These are phyloP conservation scores for Carex arenaria DNA, from an alignment of 202 grass and related monocot genomes.

Conservation along the genomic window DNA sequence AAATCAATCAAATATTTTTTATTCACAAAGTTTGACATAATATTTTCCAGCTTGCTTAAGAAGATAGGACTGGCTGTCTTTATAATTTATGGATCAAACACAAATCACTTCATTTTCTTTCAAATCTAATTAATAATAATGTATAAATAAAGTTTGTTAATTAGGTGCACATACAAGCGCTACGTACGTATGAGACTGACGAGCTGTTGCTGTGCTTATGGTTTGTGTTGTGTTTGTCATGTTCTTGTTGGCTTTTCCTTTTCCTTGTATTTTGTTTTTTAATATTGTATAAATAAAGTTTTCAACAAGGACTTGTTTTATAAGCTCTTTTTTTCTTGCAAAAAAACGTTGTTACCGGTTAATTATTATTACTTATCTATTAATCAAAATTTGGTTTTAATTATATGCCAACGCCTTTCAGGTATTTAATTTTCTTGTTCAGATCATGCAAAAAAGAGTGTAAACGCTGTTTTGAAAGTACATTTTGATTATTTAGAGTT, in stretches of 20 bases:
- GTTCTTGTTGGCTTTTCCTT: not conserved
- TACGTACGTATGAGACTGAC: too few species aligned
- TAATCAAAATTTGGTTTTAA: too few species aligned
- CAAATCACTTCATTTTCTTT: not conserved
- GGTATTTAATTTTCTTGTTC: too few species aligned
- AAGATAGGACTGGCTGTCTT: not conserved
- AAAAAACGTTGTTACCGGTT: too few species aligned
- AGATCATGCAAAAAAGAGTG: too few species aligned
- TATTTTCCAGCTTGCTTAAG: slow-evolving; percentile 19
- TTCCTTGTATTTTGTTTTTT: not conserved
- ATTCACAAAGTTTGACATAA: not conserved
- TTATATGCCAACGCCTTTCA: too few species aligned
- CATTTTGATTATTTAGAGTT: too few species aligned
- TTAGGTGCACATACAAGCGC: too few species aligned
- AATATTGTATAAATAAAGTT: not conserved
- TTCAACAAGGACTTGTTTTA: too few species aligned
- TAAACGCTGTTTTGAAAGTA: too few species aligned
- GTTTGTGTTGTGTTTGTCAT: not conserved
- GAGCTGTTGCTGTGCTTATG: not conserved
- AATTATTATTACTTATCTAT: too few species aligned
- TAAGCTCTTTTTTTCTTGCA: too few species aligned
- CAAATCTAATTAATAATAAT: slow-evolving; percentile 11
- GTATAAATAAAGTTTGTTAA: slow-evolving; percentile 8
- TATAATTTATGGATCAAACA: not conserved
- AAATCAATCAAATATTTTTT: not conserved